phyloP scores from a whole-genome alignment of 1,284 basidiomycete species.

The Psilocybe mexicana region DNA sequence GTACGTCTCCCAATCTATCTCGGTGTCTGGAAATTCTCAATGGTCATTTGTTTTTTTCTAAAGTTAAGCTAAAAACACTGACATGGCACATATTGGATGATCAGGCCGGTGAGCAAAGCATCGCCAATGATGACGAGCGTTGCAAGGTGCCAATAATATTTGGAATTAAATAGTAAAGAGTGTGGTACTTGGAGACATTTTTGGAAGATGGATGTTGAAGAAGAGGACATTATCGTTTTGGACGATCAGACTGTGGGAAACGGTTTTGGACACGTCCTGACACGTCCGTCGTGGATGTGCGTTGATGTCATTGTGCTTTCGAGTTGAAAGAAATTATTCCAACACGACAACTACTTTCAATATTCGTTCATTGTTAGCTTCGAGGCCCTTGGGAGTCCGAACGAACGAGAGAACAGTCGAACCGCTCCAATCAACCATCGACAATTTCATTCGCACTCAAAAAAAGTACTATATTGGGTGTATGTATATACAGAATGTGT shows the following conservation, averaged over 20 bases:
- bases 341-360: too few relatives aligned
- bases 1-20: slow-evolving; percentile 97
- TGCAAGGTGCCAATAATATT: slow-evolving; percentile 68
- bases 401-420: too few relatives aligned
- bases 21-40: slow-evolving; percentile 74
- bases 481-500: slow-evolving; percentile 22
- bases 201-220: slow-evolving; percentile 15
- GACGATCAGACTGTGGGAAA: slow-evolving; percentile 5
- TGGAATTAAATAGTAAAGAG: slow-evolving; percentile 55
- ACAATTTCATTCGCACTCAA: not conserved
- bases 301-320: too few relatives aligned
- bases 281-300: too few relatives aligned
- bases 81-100: slow-evolving; percentile 84
- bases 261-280: not conserved
- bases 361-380: too few relatives aligned
- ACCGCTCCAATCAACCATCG: too few relatives aligned
- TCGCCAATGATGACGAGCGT: slow-evolving; percentile 70
- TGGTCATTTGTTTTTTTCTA: slow-evolving; percentile 8
- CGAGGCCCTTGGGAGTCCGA: too few relatives aligned
- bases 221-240: slow-evolving; percentile 7
- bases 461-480: slow-evolving; percentile 18
- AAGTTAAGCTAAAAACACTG: slow-evolving; percentile 29
- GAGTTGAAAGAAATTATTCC: too few relatives aligned
- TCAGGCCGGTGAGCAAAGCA: slow-evolving; percentile 70
- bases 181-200: slow-evolving; percentile 22